Conservation (phyloP, 1,284 basidiomycete genomes). For the Anthracocystis panici-leucophaei region DNA sequence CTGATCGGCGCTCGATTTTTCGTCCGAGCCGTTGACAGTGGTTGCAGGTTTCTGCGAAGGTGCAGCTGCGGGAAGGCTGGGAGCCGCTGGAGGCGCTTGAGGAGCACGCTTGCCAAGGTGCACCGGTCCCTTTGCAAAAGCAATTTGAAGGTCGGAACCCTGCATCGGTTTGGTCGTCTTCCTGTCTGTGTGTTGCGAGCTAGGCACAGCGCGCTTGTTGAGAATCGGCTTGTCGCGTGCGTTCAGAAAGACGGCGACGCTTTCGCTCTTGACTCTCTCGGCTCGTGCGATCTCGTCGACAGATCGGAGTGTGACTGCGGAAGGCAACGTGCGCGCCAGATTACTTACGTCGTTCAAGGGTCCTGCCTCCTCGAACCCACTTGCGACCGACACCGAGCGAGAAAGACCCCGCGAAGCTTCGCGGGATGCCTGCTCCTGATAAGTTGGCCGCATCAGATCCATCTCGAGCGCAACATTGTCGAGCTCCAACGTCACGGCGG, state of each 20-base stretch:
- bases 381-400: slow-evolving; percentile 31
- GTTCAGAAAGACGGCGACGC: slow-evolving; percentile 36
- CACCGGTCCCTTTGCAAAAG: slow-evolving; percentile 60
- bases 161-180: slow-evolving; percentile 44
- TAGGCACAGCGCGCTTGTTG: slow-evolving; percentile 36
- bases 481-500: slow-evolving; percentile 77
- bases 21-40: neutral
- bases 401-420: slow-evolving; percentile 20
- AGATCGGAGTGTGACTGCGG: slow-evolving; percentile 23
- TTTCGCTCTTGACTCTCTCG: slow-evolving; percentile 33
- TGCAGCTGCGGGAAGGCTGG: neutral
- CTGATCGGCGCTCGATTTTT: slow-evolving; percentile 7
- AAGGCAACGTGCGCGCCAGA: slow-evolving; percentile 33
- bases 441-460: slow-evolving; percentile 59
- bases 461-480: slow-evolving; percentile 75
- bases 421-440: slow-evolving; percentile 11
- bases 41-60: neutral
- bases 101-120: slow-evolving; percentile 39
- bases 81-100: slow-evolving; percentile 7
- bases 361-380: slow-evolving; percentile 22
- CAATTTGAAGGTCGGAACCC: slow-evolving; percentile 54
- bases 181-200: slow-evolving; percentile 15
- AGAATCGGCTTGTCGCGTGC: slow-evolving; percentile 49
- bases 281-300: slow-evolving; percentile 32
- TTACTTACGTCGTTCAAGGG: slow-evolving; percentile 25